Evolutionary conservation across 2,329 filamentous ascomycete species (phyloP).

Genomic region (Cladosporium colombiae): DNA sequence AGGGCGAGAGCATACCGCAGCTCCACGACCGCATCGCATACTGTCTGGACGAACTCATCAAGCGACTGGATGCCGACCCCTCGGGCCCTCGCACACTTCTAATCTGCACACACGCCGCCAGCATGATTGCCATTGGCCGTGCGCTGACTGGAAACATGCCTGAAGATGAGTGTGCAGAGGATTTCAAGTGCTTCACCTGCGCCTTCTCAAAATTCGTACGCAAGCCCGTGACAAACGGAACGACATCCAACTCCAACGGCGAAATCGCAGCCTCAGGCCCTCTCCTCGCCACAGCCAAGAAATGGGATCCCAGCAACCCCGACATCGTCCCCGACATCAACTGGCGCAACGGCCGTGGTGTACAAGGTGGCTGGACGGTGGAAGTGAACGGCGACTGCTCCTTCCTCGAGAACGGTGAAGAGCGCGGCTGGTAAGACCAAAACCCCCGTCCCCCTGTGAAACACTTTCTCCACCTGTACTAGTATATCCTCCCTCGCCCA

Average conservation of each 20-base stretch:
- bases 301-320: constrained; percentile 35
- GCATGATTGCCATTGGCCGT: constrained; percentile 82
- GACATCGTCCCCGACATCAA: constrained; percentile 44
- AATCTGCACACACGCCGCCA: constrained; percentile 86
- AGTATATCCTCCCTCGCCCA: constrained; percentile 8
- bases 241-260: constrained; percentile 21
- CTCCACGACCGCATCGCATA: constrained; percentile 79
- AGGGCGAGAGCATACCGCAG: constrained; percentile 76
- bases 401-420: constrained; percentile 76
- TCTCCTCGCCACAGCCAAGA: constrained; percentile 4
- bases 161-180: constrained; percentile 67
- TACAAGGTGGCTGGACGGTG: constrained; percentile 79
- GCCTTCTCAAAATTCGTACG: constrained; percentile 70
- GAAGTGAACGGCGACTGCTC: constrained; percentile 79
- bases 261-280: background rate
- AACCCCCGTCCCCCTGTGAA: background rate
- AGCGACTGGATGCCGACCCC: constrained; percentile 66
- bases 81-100: constrained; percentile 68
- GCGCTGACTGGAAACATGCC: constrained; percentile 78
- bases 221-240: constrained; percentile 20
- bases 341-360: constrained; percentile 63
- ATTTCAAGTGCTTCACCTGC: constrained; percentile 84
- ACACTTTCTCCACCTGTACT: background rate
- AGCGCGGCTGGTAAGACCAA: constrained; percentile 76
- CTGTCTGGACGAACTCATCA: constrained; percentile 69